Evolutionary conservation across 805 yeast species (phyloP).

Genomic region (Millerozyma acaciae): DNA sequence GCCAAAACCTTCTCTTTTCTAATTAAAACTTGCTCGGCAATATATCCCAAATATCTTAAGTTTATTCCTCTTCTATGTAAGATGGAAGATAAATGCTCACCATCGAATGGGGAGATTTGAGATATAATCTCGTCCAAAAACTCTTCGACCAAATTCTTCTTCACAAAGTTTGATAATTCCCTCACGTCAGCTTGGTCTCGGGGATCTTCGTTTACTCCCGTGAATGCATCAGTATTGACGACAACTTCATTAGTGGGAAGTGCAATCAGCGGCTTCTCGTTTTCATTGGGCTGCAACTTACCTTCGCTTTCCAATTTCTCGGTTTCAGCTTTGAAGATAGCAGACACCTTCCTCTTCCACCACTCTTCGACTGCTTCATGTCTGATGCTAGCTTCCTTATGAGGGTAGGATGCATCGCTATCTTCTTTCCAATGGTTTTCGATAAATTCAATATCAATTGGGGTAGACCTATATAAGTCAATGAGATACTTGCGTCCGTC

Average conservation of each 20-base stretch:
- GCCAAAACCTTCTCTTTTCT: slow-evolving; percentile 16
- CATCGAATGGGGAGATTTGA: slow-evolving; percentile 73
- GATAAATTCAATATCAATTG: slow-evolving; percentile 75
- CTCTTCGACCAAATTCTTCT: slow-evolving; percentile 55
- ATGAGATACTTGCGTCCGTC: slow-evolving; percentile 82
- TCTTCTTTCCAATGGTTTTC: slow-evolving; percentile 48
- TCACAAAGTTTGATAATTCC: slow-evolving; percentile 63
- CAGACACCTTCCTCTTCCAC: slow-evolving; percentile 71
- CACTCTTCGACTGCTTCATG: slow-evolving; percentile 88
- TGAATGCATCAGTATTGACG: slow-evolving; percentile 78
- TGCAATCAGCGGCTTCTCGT: slow-evolving; percentile 46
- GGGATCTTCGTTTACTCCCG: slow-evolving; percentile 36
- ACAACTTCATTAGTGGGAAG: slow-evolving; percentile 52
- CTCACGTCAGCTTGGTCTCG: slow-evolving; percentile 64
- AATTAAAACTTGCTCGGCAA: slow-evolving; percentile 38
- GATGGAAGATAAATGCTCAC: slow-evolving; percentile 61
- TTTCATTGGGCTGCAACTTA: slow-evolving; percentile 26
- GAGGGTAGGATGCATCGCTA: slow-evolving; percentile 64
- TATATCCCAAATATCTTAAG: slow-evolving; percentile 75
- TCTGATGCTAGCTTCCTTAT: slow-evolving; percentile 72
- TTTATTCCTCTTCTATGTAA: slow-evolving; percentile 85
- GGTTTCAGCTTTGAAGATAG: slow-evolving; percentile 46
- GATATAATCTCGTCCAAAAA: slow-evolving; percentile 53
- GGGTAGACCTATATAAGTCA: slow-evolving; percentile 81
- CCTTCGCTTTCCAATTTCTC: slow-evolving; percentile 42